phyloP scores from a whole-genome alignment of 169 alveolate species.

The Plasmodium malariae region DNA sequence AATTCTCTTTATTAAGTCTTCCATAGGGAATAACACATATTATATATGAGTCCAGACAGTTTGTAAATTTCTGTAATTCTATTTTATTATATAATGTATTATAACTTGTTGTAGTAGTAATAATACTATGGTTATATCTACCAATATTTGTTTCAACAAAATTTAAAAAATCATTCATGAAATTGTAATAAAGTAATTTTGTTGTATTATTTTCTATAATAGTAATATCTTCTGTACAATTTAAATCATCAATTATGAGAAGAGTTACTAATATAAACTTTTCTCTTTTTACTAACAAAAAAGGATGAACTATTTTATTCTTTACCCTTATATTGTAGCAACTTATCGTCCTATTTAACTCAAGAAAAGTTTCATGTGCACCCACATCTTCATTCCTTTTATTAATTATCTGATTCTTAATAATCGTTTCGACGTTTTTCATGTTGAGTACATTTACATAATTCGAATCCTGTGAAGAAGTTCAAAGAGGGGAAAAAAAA shows the following conservation, averaged over 20 bases:
- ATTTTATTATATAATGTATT: not conserved
- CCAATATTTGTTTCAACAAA: conserved; percentile 5
- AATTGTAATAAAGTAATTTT: conserved; percentile 49
- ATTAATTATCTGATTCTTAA: conserved; percentile 31
- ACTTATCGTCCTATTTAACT: conserved; percentile 25
- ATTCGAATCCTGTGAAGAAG: conserved; percentile 8
- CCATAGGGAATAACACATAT: conserved; percentile 33
- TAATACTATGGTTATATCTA: not conserved
- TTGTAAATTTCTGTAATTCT: conserved; percentile 16
- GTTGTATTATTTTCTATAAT: not conserved
- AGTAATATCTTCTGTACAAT: not conserved
- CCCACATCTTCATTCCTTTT: not conserved
- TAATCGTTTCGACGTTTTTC: conserved; percentile 17
- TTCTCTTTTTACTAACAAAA: not conserved
- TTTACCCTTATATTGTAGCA: conserved; percentile 6
- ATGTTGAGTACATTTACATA: conserved; percentile 13
- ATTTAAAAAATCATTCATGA: conserved; percentile 27
- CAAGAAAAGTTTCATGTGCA: not conserved
- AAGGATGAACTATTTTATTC: conserved; percentile 39
- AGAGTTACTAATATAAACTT: conserved; percentile 8
- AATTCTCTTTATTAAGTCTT: not conserved
- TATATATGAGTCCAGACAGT: conserved; percentile 12
- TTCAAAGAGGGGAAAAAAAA: not conserved
- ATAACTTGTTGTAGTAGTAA: not conserved
- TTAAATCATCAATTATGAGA: conserved; percentile 15